Conservation (phyloP, 768 basidiomycete genomes). For the Botryobasidium botryosum region DNA sequence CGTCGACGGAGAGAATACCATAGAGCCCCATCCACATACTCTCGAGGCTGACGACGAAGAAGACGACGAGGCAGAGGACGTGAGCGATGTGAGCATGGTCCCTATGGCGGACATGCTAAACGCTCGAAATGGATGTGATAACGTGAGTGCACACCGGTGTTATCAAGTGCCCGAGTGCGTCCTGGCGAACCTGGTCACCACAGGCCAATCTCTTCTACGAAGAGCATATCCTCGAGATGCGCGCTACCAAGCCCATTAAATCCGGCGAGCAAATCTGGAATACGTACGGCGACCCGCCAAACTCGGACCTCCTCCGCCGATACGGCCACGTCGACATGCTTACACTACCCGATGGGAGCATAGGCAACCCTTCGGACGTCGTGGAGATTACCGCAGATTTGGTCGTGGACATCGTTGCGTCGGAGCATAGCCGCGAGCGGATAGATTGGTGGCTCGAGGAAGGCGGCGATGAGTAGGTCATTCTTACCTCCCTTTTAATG, state of each 20-base stretch:
- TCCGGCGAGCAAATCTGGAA: slow-evolving; percentile 88
- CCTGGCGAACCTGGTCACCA: background rate
- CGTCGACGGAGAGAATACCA: slow-evolving; percentile 16
- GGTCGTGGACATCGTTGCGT: slow-evolving; percentile 30
- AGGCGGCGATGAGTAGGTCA: slow-evolving; percentile 64
- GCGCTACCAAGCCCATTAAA: slow-evolving; percentile 54
- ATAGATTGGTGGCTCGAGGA: slow-evolving; percentile 92
- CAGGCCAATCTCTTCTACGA: slow-evolving; percentile 82
- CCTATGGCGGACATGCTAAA: slow-evolving; percentile 96
- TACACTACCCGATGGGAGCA: slow-evolving; percentile 25
- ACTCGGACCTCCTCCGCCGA: slow-evolving; percentile 80
- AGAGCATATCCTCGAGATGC: slow-evolving; percentile 54
- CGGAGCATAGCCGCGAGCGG: slow-evolving; percentile 27
- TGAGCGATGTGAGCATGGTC: slow-evolving; percentile 70
- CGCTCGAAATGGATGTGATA: slow-evolving; percentile 68
- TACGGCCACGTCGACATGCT: slow-evolving; percentile 86
- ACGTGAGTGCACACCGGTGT: slow-evolving; percentile 32
- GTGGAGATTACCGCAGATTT: slow-evolving; percentile 62
- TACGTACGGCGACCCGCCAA: slow-evolving; percentile 87
- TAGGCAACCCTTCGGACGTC: slow-evolving; percentile 69
- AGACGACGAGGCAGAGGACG: slow-evolving; percentile 26
- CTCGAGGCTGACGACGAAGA: slow-evolving; percentile 10
- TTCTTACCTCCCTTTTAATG: slow-evolving; percentile 10
- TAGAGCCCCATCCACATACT: too few species aligned
- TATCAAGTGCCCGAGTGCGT: slow-evolving; percentile 5